Conservation (phyloP, 1,284 basidiomycete species). For the Naganishia albida region DNA sequence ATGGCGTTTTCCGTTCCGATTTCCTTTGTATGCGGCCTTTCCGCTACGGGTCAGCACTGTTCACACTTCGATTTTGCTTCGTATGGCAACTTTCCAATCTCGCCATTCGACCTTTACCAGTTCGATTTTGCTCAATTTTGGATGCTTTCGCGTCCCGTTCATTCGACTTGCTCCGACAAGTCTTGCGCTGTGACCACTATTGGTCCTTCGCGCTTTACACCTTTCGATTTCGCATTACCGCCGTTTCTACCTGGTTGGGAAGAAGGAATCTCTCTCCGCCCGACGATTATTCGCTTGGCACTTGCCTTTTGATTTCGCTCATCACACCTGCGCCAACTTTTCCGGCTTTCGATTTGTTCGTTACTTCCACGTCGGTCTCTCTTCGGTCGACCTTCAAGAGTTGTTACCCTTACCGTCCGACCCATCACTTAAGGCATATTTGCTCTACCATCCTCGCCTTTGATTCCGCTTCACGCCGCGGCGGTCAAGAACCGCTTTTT, state of each 20-base stretch:
- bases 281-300: not conserved
- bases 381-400: not conserved
- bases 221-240: constrained; percentile 14
- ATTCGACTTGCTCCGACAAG: not conserved
- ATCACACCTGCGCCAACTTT: not conserved
- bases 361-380: not conserved
- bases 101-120: not conserved
- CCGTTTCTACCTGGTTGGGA: not conserved
- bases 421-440: too few relatives aligned
- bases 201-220: not conserved
- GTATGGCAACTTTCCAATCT: not conserved
- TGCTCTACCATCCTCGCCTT: constrained; percentile 1
- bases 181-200: not conserved
- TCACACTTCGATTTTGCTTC: constrained; percentile 13
- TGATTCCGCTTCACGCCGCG: constrained; percentile 20
- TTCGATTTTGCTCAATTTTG: not conserved
- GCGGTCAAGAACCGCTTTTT: not conserved
- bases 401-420: not conserved
- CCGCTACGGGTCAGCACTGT: not conserved
- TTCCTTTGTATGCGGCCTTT: too few relatives aligned
- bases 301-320: constrained; percentile 22
- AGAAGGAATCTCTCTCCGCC: not conserved
- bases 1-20: too few relatives aligned
- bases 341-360: constrained; percentile 24
- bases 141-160: not conserved